Evolutionary conservation across 306 rosid species (phyloP).

Genomic region (Prunus mira): DNA sequence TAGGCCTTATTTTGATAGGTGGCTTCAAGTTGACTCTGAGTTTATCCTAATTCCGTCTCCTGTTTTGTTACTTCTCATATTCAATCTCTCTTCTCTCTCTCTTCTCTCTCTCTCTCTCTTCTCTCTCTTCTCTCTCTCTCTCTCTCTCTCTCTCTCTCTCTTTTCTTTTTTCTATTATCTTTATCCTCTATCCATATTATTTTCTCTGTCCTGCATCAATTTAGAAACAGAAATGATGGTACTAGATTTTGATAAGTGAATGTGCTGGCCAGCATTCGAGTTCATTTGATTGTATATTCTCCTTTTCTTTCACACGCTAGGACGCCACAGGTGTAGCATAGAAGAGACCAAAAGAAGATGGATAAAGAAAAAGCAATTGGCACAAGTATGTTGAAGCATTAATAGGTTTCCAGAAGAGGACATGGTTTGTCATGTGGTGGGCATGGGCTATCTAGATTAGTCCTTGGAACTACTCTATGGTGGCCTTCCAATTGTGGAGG

Average conservation of each 20-base stretch:
- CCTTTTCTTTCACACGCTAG: constrained; percentile 2
- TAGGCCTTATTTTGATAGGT: not conserved
- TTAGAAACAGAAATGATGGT: not conserved
- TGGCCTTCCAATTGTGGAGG: not conserved
- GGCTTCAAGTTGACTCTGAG: not conserved
- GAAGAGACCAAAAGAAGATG: not conserved
- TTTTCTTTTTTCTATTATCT: not conserved
- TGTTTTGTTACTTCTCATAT: not conserved
- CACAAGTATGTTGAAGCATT: not conserved
- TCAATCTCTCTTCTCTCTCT: too few relatives aligned
- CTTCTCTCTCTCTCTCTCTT: too few relatives aligned
- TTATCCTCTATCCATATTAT: not conserved
- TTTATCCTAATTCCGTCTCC: not conserved
- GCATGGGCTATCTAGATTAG: constrained; percentile 1
- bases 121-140: not conserved
- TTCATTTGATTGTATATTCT: not conserved
- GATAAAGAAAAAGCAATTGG: not conserved
- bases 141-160: too few relatives aligned
- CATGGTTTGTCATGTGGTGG: not conserved
- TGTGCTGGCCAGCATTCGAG: not conserved
- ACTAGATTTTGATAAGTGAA: not conserved
- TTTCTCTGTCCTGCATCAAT: not conserved
- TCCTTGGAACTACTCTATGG: not conserved
- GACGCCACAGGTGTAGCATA: not conserved
- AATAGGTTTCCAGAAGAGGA: not conserved